phyloP scores from a whole-genome alignment of 2,329 filamentous ascomycete genomes.

The Fusarium bulbicola region DNA sequence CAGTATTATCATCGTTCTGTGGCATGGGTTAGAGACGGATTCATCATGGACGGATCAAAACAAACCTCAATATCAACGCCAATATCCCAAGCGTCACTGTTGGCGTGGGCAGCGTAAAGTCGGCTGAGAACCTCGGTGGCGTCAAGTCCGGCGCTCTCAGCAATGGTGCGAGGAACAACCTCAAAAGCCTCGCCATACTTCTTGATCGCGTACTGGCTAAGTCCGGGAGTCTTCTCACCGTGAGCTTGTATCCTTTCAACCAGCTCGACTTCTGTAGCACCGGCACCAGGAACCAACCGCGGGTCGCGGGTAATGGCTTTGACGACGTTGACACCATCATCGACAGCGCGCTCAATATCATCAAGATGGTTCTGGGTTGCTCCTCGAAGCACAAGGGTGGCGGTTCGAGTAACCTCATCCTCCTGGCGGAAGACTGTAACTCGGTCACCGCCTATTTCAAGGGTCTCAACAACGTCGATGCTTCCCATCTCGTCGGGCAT shows the following conservation, averaged over 20 bases:
- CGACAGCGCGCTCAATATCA: slow-evolving; percentile 94
- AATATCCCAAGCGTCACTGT: slow-evolving; percentile 87
- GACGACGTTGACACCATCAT: slow-evolving; percentile 97
- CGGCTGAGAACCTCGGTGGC: slow-evolving; percentile 95
- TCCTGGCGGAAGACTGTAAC: slow-evolving; percentile 99
- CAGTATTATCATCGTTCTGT: slow-evolving; percentile 78
- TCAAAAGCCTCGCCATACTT: slow-evolving; percentile 98
- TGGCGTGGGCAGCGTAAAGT: slow-evolving; percentile 91
- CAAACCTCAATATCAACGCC: slow-evolving; percentile 90
- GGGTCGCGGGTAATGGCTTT: slow-evolving; percentile 97
- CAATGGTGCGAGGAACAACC: slow-evolving; percentile 91
- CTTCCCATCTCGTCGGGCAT: slow-evolving; percentile 99
- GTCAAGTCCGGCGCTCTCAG: slow-evolving; percentile 94
- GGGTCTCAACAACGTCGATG: slow-evolving; percentile 94
- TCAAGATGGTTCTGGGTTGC: slow-evolving; percentile 98
- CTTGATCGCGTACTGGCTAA: slow-evolving; percentile 95
- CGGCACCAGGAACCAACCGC: slow-evolving; percentile 90
- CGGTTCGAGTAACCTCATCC: slow-evolving; percentile 88
- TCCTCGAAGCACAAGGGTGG: slow-evolving; percentile 91
- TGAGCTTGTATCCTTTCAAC: slow-evolving; percentile 90
- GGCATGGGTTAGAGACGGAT: slow-evolving; percentile 30
- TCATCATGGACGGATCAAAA: background rate
- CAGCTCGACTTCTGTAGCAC: slow-evolving; percentile 92
- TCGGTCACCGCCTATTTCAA: slow-evolving; percentile 96
- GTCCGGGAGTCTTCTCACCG: slow-evolving; percentile 90